Evolutionary conservation across 306 rosid species (phyloP).

Genomic region (Rosa multiflora): DNA sequence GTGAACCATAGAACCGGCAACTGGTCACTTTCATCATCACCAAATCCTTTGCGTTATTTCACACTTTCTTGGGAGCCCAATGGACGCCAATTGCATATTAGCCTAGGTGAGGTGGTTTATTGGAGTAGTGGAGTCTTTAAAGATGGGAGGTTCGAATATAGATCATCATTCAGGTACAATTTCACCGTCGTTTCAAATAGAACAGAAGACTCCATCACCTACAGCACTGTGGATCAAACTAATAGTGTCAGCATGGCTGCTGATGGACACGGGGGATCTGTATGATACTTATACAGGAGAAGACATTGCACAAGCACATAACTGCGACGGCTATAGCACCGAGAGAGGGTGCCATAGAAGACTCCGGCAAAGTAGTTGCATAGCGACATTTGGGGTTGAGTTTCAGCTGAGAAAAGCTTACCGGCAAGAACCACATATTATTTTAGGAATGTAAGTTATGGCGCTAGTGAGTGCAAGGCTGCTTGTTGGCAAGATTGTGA

Average conservation of each 20-base stretch:
- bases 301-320: background rate
- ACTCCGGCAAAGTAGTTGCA: background rate
- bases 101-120: background rate
- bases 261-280: background rate
- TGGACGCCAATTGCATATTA: background rate
- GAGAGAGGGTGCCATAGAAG: background rate
- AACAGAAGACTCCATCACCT: background rate
- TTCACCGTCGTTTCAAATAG: background rate
- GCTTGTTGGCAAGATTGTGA: slow-evolving; percentile 23
- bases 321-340: background rate
- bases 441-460: background rate
- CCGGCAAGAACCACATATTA: background rate
- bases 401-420: background rate
- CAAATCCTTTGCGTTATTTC: slow-evolving; percentile 14
- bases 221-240: background rate
- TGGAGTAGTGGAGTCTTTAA: slow-evolving; percentile 11
- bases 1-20: slow-evolving; percentile 1
- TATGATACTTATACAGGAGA: background rate
- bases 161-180: background rate
- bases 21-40: slow-evolving; percentile 16
- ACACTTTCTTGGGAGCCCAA: slow-evolving; percentile 29
- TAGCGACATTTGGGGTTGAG: background rate
- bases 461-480: background rate
- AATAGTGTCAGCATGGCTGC: background rate
- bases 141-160: background rate